phyloP scores from a whole-genome alignment of 768 basidiomycete species.

The Infundibulicybe gibba region DNA sequence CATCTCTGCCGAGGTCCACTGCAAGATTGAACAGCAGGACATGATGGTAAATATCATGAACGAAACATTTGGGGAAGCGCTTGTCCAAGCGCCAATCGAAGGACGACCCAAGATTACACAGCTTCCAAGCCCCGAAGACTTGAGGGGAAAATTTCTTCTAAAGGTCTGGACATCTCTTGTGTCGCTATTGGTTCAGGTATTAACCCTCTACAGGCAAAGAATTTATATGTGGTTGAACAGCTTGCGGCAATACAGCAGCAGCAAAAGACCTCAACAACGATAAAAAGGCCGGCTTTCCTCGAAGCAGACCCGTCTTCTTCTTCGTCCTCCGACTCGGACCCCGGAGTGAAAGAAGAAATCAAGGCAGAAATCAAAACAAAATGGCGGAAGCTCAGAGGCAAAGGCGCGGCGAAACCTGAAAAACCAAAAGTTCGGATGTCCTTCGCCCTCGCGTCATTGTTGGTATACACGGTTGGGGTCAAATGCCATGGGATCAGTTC shows the following conservation, averaged over 20 bases:
- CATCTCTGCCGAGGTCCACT: constrained; percentile 92
- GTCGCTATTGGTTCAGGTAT: not conserved
- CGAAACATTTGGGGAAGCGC: constrained; percentile 37
- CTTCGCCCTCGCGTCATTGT: constrained; percentile 59
- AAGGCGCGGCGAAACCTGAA: not conserved
- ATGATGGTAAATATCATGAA: constrained; percentile 73
- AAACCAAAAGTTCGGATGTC: constrained; percentile 70
- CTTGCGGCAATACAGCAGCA: constrained; percentile 60
- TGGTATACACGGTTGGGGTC: constrained; percentile 94
- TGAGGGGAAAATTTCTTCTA: constrained; percentile 76
- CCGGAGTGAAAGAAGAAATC: constrained; percentile 16
- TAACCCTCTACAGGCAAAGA: constrained; percentile 55
- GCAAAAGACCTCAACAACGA: constrained; percentile 14
- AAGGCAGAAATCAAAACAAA: constrained; percentile 18
- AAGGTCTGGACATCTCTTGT: constrained; percentile 46
- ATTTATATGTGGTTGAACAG: constrained; percentile 50
- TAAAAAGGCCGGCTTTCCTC: constrained; percentile 13
- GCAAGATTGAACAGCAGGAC: constrained; percentile 75
- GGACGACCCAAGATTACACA: constrained; percentile 40
- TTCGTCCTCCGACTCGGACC: constrained; percentile 14
- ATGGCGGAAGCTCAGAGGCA: constrained; percentile 1
- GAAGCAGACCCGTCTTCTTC: constrained; percentile 20
- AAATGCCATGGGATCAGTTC: constrained; percentile 91
- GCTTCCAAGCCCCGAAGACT: constrained; percentile 82
- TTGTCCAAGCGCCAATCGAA: constrained; percentile 37